Conservation (phyloP, 306 rosid genomes). For the Herpetospermum pedunculosum region DNA sequence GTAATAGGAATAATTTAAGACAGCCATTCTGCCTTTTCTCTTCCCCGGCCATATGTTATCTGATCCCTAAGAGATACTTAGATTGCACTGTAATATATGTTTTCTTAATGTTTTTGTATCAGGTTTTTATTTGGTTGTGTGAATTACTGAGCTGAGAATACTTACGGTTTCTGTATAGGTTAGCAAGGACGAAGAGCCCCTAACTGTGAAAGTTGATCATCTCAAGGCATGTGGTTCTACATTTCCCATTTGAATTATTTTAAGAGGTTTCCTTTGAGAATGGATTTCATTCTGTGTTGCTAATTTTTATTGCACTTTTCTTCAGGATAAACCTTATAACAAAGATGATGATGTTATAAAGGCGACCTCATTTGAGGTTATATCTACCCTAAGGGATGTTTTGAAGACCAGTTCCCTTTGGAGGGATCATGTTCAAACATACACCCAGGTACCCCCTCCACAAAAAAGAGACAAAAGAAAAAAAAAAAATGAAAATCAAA, state of each 20-base stretch:
- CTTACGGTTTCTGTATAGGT: conserved; percentile 38
- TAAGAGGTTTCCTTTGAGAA: not conserved
- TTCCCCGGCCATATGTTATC: not conserved
- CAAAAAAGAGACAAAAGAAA: not conserved
- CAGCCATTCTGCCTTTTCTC: not conserved
- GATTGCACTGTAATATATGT: not conserved
- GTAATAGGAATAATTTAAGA: conserved; percentile 22
- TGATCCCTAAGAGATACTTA: not conserved
- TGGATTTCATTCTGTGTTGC: not conserved
- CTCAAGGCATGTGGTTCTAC: conserved; percentile 55
- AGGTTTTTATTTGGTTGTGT: not conserved
- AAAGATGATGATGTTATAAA: conserved; percentile 89
- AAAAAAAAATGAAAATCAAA: not conserved
- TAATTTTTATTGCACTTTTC: conserved; percentile 13
- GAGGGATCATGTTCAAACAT: conserved; percentile 97
- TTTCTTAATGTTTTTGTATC: not conserved
- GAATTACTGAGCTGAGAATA: not conserved
- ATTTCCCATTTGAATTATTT: conserved; percentile 4
- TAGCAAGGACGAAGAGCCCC: conserved; percentile 80
- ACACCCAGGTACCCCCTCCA: conserved; percentile 55
- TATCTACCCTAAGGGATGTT: conserved; percentile 91
- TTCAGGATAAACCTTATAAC: conserved; percentile 78
- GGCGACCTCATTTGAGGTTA: conserved; percentile 95
- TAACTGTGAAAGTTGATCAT: conserved; percentile 99
- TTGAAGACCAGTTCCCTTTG: conserved; percentile 96